These are phyloP conservation scores for Gossypium stocksii DNA, from an alignment of 345 rosid genomes.

Conservation along the genomic window DNA sequence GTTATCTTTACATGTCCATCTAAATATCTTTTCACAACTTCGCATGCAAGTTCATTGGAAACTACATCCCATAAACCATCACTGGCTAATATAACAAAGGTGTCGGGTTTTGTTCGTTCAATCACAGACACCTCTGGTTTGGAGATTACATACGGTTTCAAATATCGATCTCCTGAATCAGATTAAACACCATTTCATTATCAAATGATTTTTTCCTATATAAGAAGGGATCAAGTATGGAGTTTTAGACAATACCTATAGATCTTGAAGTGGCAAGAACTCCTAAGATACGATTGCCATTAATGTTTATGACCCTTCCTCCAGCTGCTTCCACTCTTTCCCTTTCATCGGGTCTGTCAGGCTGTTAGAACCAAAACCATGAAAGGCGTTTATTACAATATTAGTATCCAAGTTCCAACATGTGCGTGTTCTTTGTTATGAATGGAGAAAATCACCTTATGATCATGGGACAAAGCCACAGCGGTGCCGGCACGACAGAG, in stretches of 20 bases:
- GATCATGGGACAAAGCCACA: slow-evolving; percentile 31
- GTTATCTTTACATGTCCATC: slow-evolving; percentile 31
- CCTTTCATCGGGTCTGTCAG: slow-evolving; percentile 56
- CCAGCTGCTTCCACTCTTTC: slow-evolving; percentile 57
- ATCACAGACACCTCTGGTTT: slow-evolving; percentile 49
- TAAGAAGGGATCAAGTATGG: neutral
- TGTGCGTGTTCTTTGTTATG: too few species aligned
- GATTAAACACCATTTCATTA: neutral
- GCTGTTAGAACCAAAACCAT: slow-evolving; percentile 30
- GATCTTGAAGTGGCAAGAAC: slow-evolving; percentile 68
- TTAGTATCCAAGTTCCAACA: neutral
- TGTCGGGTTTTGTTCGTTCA: slow-evolving; percentile 38
- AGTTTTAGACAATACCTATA: slow-evolving; percentile 33
- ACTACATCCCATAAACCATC: slow-evolving; percentile 83
- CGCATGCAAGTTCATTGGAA: slow-evolving; percentile 57
- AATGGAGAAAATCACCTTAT: slow-evolving; percentile 5
- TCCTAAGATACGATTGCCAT: slow-evolving; percentile 51
- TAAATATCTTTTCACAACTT: slow-evolving; percentile 50
- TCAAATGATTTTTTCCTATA: neutral
- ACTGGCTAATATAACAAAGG: slow-evolving; percentile 63
- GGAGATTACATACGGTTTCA: slow-evolving; percentile 47
- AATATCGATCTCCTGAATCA: slow-evolving; percentile 45
- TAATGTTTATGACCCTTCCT: slow-evolving; percentile 57
- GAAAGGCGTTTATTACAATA: neutral
- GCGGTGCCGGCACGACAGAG: slow-evolving; percentile 25